Base-by-base conservation (phyloP, 306 rosid genomes). In the Cajanus cajan region DNA sequence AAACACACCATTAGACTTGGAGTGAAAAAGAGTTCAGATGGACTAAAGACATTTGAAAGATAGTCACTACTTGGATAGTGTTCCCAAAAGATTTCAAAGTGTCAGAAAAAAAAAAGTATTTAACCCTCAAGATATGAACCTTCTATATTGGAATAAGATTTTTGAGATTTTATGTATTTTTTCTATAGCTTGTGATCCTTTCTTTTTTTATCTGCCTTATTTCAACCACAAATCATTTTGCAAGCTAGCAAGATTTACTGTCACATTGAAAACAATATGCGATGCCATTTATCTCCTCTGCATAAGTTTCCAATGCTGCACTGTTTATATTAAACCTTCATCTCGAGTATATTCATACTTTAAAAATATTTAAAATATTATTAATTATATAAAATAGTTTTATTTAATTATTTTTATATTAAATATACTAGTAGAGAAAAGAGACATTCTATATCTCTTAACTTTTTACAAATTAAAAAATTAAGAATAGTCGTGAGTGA, bases 161-260 rank as follows among this genome's bases (percentile, higher is more conserved):
- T 92, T 95, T 28, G 98, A 92, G 80, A 74, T 95, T 48, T 76
- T 89, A 4, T 90, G 97, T 70, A 92, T 95, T 81, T 52, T 91
- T 55, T 89, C 98, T 3, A 84, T 95, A 12, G 88, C 97, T 57
- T 72, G 87, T 64, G 98, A 95, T 82, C 98, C 98, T 3, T 80
- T 95, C 67, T 95, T 95, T 79, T 92, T 95, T 71, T 95, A 89
- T 21, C 97, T 92, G 70, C 98, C 98, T 22, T 86, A 91, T 74
- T 90, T 95, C 84, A 82, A 89, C 79, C 87, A 78, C 33, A 84
- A 44, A 36, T 86, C 90, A 2, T 81, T 41, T 59, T 95, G 98
- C 59, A 52, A 51, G 0, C 85, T 95, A 39, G 97, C 95, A 3
- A 55, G 55, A 19, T 83, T 90, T 33, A 66, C 86, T 9, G 84